Conservation (phyloP, 495 filamentous ascomycete species). For the Articulospora tetracladia region DNA sequence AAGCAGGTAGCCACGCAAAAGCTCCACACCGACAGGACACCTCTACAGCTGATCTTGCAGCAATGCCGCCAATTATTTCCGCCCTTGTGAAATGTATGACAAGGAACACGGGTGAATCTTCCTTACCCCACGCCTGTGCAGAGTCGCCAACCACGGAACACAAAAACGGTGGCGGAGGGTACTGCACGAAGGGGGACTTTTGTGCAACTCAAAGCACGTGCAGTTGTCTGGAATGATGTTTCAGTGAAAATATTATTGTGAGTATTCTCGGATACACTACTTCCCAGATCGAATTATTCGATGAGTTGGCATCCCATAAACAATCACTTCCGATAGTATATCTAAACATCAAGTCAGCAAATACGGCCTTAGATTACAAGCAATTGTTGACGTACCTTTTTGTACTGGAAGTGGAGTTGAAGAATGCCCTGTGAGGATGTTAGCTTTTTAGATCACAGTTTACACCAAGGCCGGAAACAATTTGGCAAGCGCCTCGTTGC, state of each 20-base stretch:
- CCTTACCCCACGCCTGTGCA: background rate
- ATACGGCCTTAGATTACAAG: background rate
- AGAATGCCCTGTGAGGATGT: constrained; percentile 69
- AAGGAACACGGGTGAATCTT: background rate
- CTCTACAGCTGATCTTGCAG: constrained; percentile 1
- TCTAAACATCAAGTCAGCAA: constrained; percentile 45
- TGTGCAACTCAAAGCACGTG: constrained; percentile 17
- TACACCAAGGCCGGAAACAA: background rate
- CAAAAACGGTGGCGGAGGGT: background rate
- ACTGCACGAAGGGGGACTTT: constrained; percentile 12
- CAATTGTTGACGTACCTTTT: constrained; percentile 42
- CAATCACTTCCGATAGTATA: constrained; percentile 62
- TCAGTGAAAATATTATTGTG: constrained; percentile 15
- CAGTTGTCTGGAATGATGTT: constrained; percentile 10
- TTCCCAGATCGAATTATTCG: constrained; percentile 11
- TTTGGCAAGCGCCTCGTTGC: background rate
- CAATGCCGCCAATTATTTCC: background rate
- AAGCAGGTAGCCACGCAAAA: constrained; percentile 17
- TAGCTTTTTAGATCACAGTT: constrained; percentile 7
- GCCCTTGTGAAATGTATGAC: background rate
- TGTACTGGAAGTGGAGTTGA: constrained; percentile 97
- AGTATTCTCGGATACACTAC: constrained; percentile 11
- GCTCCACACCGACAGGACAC: background rate
- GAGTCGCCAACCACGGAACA: background rate
- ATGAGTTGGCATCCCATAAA: constrained; percentile 4